These are phyloP conservation scores for Yarrowia hollandica DNA, from an alignment of 805 yeast genomes.

Conservation along the genomic window DNA sequence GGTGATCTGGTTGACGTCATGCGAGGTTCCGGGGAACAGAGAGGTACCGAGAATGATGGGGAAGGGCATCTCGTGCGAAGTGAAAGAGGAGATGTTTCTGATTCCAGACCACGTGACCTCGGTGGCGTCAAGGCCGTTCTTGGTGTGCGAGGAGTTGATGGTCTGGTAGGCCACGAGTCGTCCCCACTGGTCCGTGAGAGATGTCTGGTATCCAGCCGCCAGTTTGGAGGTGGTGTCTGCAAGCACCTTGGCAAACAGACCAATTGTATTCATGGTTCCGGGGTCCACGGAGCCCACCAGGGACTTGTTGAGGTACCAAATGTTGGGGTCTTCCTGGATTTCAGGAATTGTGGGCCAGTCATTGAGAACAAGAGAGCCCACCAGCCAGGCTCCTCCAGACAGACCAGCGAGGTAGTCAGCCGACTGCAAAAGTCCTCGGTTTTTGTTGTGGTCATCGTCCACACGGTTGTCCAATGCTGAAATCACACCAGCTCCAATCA, in stretches of 20 bases:
- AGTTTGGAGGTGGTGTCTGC: constrained; percentile 54
- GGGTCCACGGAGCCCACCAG: constrained; percentile 68
- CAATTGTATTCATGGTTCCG: constrained; percentile 58
- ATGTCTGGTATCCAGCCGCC: constrained; percentile 65
- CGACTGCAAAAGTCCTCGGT: constrained; percentile 63
- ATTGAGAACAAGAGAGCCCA: constrained; percentile 64
- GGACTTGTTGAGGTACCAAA: constrained; percentile 70
- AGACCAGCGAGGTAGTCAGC: constrained; percentile 72
- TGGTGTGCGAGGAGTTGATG: constrained; percentile 64
- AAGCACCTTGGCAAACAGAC: constrained; percentile 52
- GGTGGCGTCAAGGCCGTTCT: constrained; percentile 51
- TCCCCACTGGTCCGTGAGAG: constrained; percentile 82
- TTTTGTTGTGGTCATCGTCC: constrained; percentile 46
- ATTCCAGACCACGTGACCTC: constrained; percentile 55
- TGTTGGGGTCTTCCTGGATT: constrained; percentile 48
- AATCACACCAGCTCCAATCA: constrained; percentile 79
- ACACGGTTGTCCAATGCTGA: constrained; percentile 79
- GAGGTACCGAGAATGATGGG: constrained; percentile 57
- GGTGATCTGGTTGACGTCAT: neutral
- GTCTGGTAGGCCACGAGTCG: constrained; percentile 71
- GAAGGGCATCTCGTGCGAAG: constrained; percentile 65
- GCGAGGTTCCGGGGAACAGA: constrained; percentile 19
- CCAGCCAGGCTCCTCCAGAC: constrained; percentile 82
- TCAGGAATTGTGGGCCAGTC: constrained; percentile 71
- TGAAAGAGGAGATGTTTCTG: constrained; percentile 59